A percentile compares a stretch with the other conserved stretches of the same genome.
phyloP scores from a whole-genome alignment of 345 rosid species.

The Theobroma cacao region DNA sequence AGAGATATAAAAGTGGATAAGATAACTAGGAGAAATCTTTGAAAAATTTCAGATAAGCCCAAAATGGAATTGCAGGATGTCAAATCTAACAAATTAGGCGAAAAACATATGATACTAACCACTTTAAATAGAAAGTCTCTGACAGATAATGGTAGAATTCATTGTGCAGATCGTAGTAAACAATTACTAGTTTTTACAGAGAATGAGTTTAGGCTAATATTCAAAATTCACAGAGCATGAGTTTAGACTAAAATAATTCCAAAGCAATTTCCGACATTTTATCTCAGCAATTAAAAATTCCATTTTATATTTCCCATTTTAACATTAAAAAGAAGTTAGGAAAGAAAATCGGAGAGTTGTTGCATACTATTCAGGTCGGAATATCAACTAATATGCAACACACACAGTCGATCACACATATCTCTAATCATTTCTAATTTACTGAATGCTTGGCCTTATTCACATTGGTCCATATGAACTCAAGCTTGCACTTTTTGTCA shows the following conservation, averaged over 20 bases:
- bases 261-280: neutral
- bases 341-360: neutral
- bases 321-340: neutral
- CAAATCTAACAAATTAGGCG: slow-evolving; percentile 5
- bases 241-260: neutral
- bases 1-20: neutral
- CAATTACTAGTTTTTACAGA: neutral
- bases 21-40: neutral
- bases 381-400: neutral
- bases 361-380: neutral
- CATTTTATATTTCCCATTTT: neutral
- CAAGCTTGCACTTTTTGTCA: neutral
- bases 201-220: neutral
- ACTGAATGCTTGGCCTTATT: neutral
- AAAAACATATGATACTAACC: neutral
- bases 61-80: slow-evolving; percentile 6
- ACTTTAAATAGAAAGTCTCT: neutral
- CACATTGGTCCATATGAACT: neutral
- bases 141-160: neutral
- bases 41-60: slow-evolving; percentile 5
- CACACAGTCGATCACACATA: neutral
- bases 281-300: neutral
- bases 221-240: too few relatives aligned
- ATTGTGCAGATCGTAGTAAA: neutral
- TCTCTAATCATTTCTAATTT: neutral